Evolutionary conservation across 169 alveolate species (phyloP), one percentile per base, ranked within the genome.

Genomic region (Cryptosporidium sp.): DNA sequence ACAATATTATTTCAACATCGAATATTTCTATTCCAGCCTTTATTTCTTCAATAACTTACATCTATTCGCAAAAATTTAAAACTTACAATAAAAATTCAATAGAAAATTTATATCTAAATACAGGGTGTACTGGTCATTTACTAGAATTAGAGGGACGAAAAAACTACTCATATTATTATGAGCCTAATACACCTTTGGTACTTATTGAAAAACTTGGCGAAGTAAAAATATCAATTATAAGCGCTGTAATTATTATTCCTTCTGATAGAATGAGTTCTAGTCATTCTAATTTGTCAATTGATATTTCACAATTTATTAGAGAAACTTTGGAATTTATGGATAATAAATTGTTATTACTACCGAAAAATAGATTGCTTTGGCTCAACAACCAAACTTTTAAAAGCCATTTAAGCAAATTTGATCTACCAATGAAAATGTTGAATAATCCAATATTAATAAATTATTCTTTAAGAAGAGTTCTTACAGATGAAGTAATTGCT

Each of bases 311-410:
- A 55, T 71, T 71, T 33, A 45, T 71, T 51, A 52, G 21, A 33
- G 70, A 71, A 2, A 33, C 7, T 7, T 23, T 51, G 21, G 41
- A 33, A 26, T 41, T 6, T 1, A 71, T 71, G 85, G 50, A 52
- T 71, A 31, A 31, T 18, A 71, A 71, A 52, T 18, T 71, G 33
- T n/a, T 71, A 31, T 29, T 71, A 50, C 10, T 71, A 16, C 70
- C 85, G 3, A 71, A 71, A 31, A 45, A 45, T 52, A 71, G 85
- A 71, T 33, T 45, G 16, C 62, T 71, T 31, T 71, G 85, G 85
- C 48, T 51, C 9, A 51, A 52, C 8, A 26, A 71, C 50, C 70
- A 23, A 23, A 12, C 31, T n/a, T 33, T 71, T 26, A 71, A 52
- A 50, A 16, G 12, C 26, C 41, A 0, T 21, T 71, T 71, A 51